Conservation (phyloP, 1,139 yeast species). For the Yamadazyma sp. region DNA sequence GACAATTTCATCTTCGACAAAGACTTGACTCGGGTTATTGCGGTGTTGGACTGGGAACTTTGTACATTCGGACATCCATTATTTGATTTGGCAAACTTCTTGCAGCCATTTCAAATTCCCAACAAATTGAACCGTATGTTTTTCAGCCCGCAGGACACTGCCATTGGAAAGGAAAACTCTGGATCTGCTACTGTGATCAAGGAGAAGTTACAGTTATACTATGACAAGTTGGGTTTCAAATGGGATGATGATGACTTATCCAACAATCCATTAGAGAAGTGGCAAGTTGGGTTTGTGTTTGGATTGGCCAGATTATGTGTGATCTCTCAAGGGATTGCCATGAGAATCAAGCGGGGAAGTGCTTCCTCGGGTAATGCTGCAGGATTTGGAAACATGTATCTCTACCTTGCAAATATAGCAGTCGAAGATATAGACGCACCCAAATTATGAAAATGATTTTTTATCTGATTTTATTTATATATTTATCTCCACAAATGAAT, state of each 20-base stretch:
- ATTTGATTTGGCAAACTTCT: constrained; percentile 60
- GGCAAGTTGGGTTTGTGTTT: constrained; percentile 61
- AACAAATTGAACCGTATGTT: constrained; percentile 29
- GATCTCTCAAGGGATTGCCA: constrained; percentile 68
- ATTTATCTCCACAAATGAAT: constrained; percentile 7
- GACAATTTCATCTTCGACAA: constrained; percentile 62
- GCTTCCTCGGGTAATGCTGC: constrained; percentile 62
- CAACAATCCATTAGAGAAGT: constrained; percentile 43
- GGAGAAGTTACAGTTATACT: constrained; percentile 28
- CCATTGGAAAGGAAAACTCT: constrained; percentile 37
- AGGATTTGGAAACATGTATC: constrained; percentile 44
- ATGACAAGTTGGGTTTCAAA: constrained; percentile 25
- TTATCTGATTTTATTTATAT: background rate
- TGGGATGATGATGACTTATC: constrained; percentile 37
- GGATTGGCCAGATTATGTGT: constrained; percentile 61
- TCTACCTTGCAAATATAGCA: constrained; percentile 43
- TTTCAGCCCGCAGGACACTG: constrained; percentile 29
- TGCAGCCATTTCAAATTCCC: constrained; percentile 59
- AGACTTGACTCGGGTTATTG: constrained; percentile 48
- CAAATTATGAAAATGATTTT: constrained; percentile 6
- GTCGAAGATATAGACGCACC: constrained; percentile 16
- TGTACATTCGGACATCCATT: constrained; percentile 70
- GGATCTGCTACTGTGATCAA: constrained; percentile 25
- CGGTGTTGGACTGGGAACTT: constrained; percentile 69
- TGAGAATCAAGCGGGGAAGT: constrained; percentile 56